These are phyloP conservation scores for Monosporascus sp. DNA, from an alignment of 2,329 filamentous ascomycete species.

Conservation along the genomic window DNA sequence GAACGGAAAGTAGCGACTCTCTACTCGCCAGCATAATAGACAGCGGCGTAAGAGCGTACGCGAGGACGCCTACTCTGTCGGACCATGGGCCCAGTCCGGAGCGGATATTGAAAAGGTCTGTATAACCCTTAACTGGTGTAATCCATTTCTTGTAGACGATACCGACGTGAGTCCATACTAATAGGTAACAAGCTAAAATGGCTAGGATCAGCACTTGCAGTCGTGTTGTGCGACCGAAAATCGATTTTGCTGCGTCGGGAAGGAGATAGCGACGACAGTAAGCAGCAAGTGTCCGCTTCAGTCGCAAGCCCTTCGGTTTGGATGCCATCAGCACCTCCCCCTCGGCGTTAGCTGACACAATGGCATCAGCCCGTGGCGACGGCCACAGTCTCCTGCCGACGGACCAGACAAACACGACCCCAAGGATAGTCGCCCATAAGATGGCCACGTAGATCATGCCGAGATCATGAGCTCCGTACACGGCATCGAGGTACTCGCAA, in stretches of 20 bases:
- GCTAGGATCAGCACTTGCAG: constrained; percentile 60
- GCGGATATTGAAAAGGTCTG: constrained; percentile 57
- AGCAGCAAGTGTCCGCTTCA: constrained; percentile 35
- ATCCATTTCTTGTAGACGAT: constrained; percentile 65
- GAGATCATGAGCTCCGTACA: constrained; percentile 44
- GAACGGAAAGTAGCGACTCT: constrained; percentile 63
- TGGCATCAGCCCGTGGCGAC: constrained; percentile 18
- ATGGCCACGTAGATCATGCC: constrained; percentile 47
- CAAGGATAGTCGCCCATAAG: constrained; percentile 42
- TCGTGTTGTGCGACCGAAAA: constrained; percentile 65
- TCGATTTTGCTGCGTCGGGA: constrained; percentile 47
- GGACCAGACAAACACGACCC: constrained; percentile 39
- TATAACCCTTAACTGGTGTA: constrained; percentile 57
- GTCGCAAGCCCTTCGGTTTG: constrained; percentile 14
- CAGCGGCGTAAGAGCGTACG: constrained; percentile 69
- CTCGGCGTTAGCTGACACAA: constrained; percentile 9
- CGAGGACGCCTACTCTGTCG: constrained; percentile 64
- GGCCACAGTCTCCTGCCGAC: constrained; percentile 24
- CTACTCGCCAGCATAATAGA: constrained; percentile 62
- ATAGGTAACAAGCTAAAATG: constrained; percentile 55
- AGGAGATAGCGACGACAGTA: constrained; percentile 50
- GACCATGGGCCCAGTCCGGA: constrained; percentile 62
- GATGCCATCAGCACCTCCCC: constrained; percentile 10
- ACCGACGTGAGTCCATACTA: constrained; percentile 64
- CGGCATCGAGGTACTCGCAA: constrained; percentile 52